Base-by-base conservation (phyloP, 148 eudicot species). In the Rhododendron griersonianum region DNA sequence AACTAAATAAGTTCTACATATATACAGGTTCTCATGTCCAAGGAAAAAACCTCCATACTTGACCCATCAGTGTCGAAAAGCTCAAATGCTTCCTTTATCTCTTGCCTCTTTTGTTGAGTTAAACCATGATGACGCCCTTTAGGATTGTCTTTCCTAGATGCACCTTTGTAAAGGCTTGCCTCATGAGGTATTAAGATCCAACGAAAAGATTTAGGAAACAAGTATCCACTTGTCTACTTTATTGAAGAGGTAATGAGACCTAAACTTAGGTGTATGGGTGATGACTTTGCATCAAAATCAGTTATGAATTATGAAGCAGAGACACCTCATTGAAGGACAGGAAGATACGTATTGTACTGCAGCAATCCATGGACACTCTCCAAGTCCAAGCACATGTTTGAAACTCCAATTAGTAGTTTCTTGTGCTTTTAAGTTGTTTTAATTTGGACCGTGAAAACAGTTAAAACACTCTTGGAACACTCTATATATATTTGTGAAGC, bases 21-120 rank as follows among this genome's bases (percentile, higher is more conserved):
- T 33, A 25, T 0, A 19, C 23, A 9, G 41, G 5, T 45, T 50
- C 65, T 81, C 18, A 23, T 11, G 61, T 3, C 41, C 15, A 33
- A 55, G 25, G 28, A 59, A 86, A 5, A 81, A 23, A 78, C 78
- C 78, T 69, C 83, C 75, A 50, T 89, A 95, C 99, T 98, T 91
- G 99, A 96, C 86, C 94, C 94, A 93, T 96, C 99, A 80, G 95
- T 95, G 87, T 96, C 99, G 81, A 95, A 96, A 15, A 94, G 96
- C 88, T 95, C 98, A 90, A 95, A 97, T 55, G 98, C 98, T 92
- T 95, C 99, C 89, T 89, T 97, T 1, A 97, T 97, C 93, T 95
- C 96, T 91, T 97, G 98, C 88, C 81, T 90, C 91, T 95, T 95
- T 86, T 97, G 98, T 84, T 92, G 92, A 82, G 92, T 94, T 85